Percentiles rank a stretch among this genome's conserved stretches.
Conservation (phyloP, 495 filamentous ascomycete species). For the Podospora pseudopauciseta region DNA sequence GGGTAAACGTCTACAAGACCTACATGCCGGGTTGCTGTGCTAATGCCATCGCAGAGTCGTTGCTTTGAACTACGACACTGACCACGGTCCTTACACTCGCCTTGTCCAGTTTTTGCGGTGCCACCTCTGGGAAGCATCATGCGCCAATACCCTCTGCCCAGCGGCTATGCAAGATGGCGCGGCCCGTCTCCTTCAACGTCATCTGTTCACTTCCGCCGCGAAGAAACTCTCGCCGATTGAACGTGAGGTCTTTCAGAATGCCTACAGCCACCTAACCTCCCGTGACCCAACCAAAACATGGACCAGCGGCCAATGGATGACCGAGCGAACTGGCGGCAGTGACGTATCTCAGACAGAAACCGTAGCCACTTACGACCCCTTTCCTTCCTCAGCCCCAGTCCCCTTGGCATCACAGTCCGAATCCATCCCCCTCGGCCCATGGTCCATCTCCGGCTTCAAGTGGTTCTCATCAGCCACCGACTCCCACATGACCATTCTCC, state of each 20-base stretch:
- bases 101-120: constrained; percentile 53
- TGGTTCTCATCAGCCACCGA: constrained; percentile 77
- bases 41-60: constrained; percentile 45
- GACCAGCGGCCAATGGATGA: constrained; percentile 87
- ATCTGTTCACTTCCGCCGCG: constrained; percentile 34
- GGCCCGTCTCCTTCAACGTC: constrained; percentile 55
- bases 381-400: constrained; percentile 17
- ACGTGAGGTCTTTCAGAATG: constrained; percentile 45
- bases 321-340: constrained; percentile 69
- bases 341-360: constrained; percentile 74
- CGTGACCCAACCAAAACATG: constrained; percentile 57
- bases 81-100: constrained; percentile 46
- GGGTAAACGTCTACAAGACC: neutral
- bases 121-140: constrained; percentile 62
- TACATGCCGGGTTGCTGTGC: neutral
- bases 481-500: constrained; percentile 63
- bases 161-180: constrained; percentile 71
- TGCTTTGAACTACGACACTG: constrained; percentile 51
- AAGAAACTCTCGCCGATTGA: constrained; percentile 20
- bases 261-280: constrained; percentile 49
- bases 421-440: constrained; percentile 52
- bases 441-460: constrained; percentile 65
- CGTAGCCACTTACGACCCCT: constrained; percentile 38
- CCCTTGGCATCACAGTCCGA: constrained; percentile 28
- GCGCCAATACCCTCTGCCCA: constrained; percentile 61